Base-by-base conservation (phyloP, 2,329 filamentous ascomycete genomes). In the Bipolaris victoriae region DNA sequence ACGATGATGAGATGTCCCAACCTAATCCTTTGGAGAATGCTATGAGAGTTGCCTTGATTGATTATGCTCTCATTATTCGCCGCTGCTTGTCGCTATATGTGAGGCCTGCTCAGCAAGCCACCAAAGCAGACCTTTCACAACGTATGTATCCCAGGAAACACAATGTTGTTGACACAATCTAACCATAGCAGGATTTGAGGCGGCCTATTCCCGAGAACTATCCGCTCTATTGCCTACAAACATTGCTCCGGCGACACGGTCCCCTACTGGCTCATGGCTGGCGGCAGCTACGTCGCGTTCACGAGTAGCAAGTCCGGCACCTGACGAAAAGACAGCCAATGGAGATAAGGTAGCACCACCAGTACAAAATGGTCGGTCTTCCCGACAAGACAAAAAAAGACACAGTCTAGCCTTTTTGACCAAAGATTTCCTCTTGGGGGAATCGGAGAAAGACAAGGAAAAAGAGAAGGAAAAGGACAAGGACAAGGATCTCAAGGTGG, bases 21-120 rank as follows among this genome's bases (percentile, higher is more conserved):
- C 68, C 80, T 24, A 82, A 83, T 63, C 79, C 80, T 1, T 83
- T 92, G 67, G 89, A 96, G 63, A 91, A 86, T 47, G 91, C 92
- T 1, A 87, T 98, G 63, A 90, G 89, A 70, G 90, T 93, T 74
- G 90, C 92, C 0, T 83, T 98, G 29, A 84, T 96, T 40, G 95
- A 98, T 69, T 93, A 98, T 75, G 91, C 92, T 2, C 84, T 96
- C 58, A 88, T 91, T 75, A 87, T 98, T 67, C 92, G 94, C 79
- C 88, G 91, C 62, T 94, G 91, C 68, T 77, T 98, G 61, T 82
- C 82, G 3, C 82, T 88, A 66, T 91, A 91, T 75, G 83, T 84
- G 57, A 86, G 84, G 75, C 87, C 83, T 79, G 84, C 77, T 37
- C 86, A 84, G 75, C 86, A 81, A 75, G 83, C 79, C 76, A 86